Evolutionary conservation across 2,329 filamentous ascomycete genomes (phyloP), one percentile per base, ranked within the genome.

Genomic region (Cercospora zeae-maydis): DNA sequence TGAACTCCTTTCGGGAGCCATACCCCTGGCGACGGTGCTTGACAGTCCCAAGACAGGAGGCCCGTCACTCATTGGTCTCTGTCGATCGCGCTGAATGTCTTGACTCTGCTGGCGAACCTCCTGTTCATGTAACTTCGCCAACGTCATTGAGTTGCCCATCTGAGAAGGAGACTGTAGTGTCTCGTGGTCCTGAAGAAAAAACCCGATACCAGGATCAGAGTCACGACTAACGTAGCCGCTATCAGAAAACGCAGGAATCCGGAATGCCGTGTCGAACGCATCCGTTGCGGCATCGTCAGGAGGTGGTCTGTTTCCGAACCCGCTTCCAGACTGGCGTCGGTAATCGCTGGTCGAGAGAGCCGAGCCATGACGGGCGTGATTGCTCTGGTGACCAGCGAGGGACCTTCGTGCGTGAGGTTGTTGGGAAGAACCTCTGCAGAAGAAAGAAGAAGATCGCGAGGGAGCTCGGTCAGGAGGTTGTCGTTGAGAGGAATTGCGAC

Each of bases 191-290:
- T 53, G 7, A 52, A 45, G 57, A 39, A 59, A 27, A 59, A 53
- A 37, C 16, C 57, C 47, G 9, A 59, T 42, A 53, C 51, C 47
- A 59, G 57, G 47, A 59, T 59, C 47, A 53, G 33, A 37, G 30
- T 59, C 57, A 42, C 57, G 57, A 59, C 42, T 52, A 53, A 53
- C 57, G 57, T 59, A 53, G 57, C 57, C 57, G 53, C 57, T 59
- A 51, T 59, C 57, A 53, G 47, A 24, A 59, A 53, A 31, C 45
- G 47, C 57, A 59, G 57, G 57, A 59, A 59, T 21, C 47, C 57
- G 45, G 57, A 59, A 59, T 19, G 45, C 24, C 33, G 31, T 21
- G 31, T 37, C 33, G 33, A n/a, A 52, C 9, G 36, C 47, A 24
- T 39, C 36, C 27, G 16, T 31, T 24, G 34, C 27, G 54, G 54